phyloP scores from a whole-genome alignment of 495 filamentous ascomycete genomes.

The Cercophora scortea region DNA sequence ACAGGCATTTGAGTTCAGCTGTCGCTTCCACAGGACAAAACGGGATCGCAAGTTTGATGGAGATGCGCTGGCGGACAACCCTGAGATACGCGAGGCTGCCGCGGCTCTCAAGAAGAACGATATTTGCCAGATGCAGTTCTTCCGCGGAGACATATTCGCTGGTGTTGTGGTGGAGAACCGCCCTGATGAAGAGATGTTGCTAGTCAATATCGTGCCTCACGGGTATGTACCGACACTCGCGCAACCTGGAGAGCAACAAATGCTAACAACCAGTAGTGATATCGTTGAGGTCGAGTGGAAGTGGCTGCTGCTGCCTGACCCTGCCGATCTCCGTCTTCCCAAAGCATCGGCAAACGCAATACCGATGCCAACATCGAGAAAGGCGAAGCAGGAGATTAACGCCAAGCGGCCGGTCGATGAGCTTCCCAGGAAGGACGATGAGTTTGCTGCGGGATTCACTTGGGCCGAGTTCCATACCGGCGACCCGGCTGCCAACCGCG shows the following conservation, averaged over 20 bases:
- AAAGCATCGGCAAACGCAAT: conserved; percentile 53
- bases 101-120: conserved; percentile 61
- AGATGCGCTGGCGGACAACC: conserved; percentile 60
- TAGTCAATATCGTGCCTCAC: conserved; percentile 80
- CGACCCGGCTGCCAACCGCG: conserved; percentile 32
- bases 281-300: conserved; percentile 70
- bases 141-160: conserved; percentile 80
- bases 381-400: conserved; percentile 49
- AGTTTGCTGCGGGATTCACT: conserved; percentile 57
- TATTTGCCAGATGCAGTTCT: conserved; percentile 81
- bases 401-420: conserved; percentile 51
- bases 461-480: conserved; percentile 79
- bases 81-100: conserved; percentile 61
- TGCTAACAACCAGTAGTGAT: conserved; percentile 42
- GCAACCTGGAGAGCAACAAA: neutral
- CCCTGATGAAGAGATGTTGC: conserved; percentile 60
- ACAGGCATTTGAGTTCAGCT: conserved; percentile 83
- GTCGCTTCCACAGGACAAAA: conserved; percentile 87
- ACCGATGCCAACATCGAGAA: conserved; percentile 46
- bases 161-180: conserved; percentile 85
- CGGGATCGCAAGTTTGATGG: conserved; percentile 62
- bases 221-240: conserved; percentile 52
- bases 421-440: conserved; percentile 58
- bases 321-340: conserved; percentile 54
- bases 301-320: conserved; percentile 61